A percentile compares a stretch with the other conserved stretches of the same genome.
These are phyloP conservation scores for Fusarium sp. DNA, from an alignment of 2,329 filamentous ascomycete species.

Conservation along the genomic window DNA sequence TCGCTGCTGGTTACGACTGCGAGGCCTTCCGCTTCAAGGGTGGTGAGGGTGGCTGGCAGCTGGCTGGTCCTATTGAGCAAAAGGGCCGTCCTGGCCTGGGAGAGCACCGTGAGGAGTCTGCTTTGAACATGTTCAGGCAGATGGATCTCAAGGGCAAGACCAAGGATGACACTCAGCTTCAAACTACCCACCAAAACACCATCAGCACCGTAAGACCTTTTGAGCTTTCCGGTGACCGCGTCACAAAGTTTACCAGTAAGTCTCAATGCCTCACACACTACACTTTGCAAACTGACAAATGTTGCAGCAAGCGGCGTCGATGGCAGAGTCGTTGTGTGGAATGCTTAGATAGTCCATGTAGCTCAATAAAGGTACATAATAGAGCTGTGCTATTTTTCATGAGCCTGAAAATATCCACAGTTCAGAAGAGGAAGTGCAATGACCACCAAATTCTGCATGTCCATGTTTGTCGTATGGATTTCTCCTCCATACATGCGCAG, in stretches of 20 bases:
- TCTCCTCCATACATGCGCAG: neutral
- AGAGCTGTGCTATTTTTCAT: neutral
- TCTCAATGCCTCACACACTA: slow-evolving; percentile 40
- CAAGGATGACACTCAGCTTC: slow-evolving; percentile 92
- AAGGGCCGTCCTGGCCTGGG: slow-evolving; percentile 72
- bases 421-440: neutral
- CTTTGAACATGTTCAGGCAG: slow-evolving; percentile 97
- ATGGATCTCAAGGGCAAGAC: slow-evolving; percentile 98
- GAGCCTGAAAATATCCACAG: neutral
- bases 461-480: neutral
- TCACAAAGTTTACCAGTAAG: slow-evolving; percentile 90
- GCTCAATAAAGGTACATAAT: neutral
- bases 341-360: slow-evolving; percentile 58
- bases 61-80: slow-evolving; percentile 82
- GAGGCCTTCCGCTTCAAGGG: slow-evolving; percentile 93
- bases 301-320: slow-evolving; percentile 80
- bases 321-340: slow-evolving; percentile 84
- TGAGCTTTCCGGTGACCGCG: slow-evolving; percentile 70
- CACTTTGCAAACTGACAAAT: slow-evolving; percentile 42
- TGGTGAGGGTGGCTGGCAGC: slow-evolving; percentile 81
- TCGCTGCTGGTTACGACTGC: slow-evolving; percentile 90
- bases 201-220: slow-evolving; percentile 86
- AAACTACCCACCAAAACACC: slow-evolving; percentile 96
- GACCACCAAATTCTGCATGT: neutral
- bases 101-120: slow-evolving; percentile 83